These are phyloP conservation scores for Neofusicoccum ribis DNA, from an alignment of 2,329 filamentous ascomycete species.

Conservation along the genomic window DNA sequence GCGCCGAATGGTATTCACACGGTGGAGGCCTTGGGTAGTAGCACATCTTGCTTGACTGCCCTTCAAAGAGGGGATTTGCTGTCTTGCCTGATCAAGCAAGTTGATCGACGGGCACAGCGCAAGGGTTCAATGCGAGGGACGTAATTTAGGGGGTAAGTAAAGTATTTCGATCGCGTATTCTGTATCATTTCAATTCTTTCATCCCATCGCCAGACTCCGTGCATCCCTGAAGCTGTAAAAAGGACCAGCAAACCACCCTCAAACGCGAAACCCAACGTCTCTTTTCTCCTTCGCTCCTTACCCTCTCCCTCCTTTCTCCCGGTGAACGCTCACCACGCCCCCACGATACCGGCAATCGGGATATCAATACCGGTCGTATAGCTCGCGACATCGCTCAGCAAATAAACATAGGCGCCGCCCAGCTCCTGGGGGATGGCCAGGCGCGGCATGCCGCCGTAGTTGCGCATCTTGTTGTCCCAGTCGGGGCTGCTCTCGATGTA, in stretches of 20 bases:
- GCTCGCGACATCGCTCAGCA: slow-evolving; percentile 48
- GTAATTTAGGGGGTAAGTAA: neutral
- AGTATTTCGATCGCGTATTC: neutral
- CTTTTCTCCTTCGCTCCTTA: neutral
- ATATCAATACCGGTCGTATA: slow-evolving; percentile 54
- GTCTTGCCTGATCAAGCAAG: neutral
- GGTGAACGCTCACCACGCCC: slow-evolving; percentile 36
- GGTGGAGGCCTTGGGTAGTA: neutral
- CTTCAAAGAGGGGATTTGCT: neutral
- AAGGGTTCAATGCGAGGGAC: neutral
- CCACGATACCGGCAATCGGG: slow-evolving; percentile 50
- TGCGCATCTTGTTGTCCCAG: slow-evolving; percentile 55
- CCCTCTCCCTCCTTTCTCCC: no score
- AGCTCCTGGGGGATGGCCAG: slow-evolving; percentile 54
- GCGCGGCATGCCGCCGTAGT: slow-evolving; percentile 56
- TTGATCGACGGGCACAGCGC: neutral
- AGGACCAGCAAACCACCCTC: no score
- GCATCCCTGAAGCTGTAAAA: no score
- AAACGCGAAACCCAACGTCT: neutral
- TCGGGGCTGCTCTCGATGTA: slow-evolving; percentile 52
- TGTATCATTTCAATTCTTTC: neutral
- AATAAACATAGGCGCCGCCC: slow-evolving; percentile 52
- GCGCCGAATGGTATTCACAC: neutral
- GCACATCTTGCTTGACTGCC: no score
- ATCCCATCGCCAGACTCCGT: neutral